Evolutionary conservation across 345 rosid genomes (phyloP), one percentile per base, ranked within the genome.

Genomic region (Ricinus communis): DNA sequence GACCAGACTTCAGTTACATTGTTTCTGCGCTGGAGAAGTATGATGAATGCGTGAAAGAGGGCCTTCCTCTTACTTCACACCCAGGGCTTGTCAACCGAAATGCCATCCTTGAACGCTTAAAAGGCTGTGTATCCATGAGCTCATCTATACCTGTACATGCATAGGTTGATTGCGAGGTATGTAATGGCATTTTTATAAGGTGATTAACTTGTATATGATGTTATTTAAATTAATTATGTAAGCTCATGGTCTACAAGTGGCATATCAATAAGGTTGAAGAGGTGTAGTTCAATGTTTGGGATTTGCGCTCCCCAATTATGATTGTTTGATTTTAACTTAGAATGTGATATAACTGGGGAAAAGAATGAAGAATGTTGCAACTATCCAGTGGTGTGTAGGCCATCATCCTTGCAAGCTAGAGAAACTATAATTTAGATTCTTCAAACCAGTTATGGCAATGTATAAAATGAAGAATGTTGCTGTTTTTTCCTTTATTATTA

Each of bases 41-140:
- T 54, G 97, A 95, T 16, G 96, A 87, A 59, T 89, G 97, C 65
- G 87, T 88, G 16, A 90, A 89, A 85, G 97, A 88, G 70, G 99
- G 99, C 7, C 85, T 92, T 61, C 97, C 99, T 46, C 84, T 92
- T 21, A 87, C 87, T 45, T 87, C 88, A 60, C 96, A 89, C 77
- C 85, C 90, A 33, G 82, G 89, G 46, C 85, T 92, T 21, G 88
- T 83, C 0, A 86, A 79, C 76, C 80, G 88, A 66, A 95, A 85
- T 19, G 85, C 61, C 49, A 86, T 94, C 71, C 69, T 94, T 31
- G 86, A 90, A 69, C 92, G 90, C 51, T 80, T 95, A 75, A 90
- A 85, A 73, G 87, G 90, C 60, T 92, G 97, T 61, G 84, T 86
- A 50, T 84, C 99, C 22, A 67, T 85, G 77, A 87, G 73, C 74